A percentile compares a stretch with the other conserved stretches of the same genome.
Evolutionary conservation across 345 rosid species (phyloP).

Genomic region (Abelmoschus esculentus): DNA sequence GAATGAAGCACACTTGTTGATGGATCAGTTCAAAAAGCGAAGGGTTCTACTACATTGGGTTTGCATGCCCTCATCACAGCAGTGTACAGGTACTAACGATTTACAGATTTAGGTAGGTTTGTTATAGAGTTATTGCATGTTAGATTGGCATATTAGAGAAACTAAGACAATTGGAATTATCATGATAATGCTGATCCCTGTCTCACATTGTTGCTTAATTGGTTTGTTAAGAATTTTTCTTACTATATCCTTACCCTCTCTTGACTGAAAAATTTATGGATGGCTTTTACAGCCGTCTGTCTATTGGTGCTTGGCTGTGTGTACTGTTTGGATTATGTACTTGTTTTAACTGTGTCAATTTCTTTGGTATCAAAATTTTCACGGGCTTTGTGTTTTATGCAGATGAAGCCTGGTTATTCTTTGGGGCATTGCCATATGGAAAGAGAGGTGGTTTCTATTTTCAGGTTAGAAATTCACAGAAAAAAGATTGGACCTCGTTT

Average conservation of each 20-base stretch:
- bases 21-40: slow-evolving; percentile 38
- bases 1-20: slow-evolving; percentile 45
- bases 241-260: neutral
- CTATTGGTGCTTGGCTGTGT: neutral
- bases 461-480: slow-evolving; percentile 19
- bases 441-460: slow-evolving; percentile 12
- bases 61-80: slow-evolving; percentile 51
- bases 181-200: neutral
- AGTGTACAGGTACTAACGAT: slow-evolving; percentile 60
- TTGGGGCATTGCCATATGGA: slow-evolving; percentile 19
- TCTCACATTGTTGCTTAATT: neutral
- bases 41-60: slow-evolving; percentile 41
- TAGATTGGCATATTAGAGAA: slow-evolving; percentile 5
- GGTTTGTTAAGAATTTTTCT: neutral
- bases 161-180: neutral
- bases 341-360: neutral
- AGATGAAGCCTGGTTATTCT: slow-evolving; percentile 25
- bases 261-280: neutral
- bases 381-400: slow-evolving; percentile 3
- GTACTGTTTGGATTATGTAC: neutral
- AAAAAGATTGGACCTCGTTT: neutral
- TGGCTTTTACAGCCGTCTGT: neutral
- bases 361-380: slow-evolving; percentile 2
- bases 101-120: neutral
- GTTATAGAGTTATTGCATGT: neutral